Base-by-base conservation (phyloP, 352 stramenopile genomes). In the Pythium brachiatum region DNA sequence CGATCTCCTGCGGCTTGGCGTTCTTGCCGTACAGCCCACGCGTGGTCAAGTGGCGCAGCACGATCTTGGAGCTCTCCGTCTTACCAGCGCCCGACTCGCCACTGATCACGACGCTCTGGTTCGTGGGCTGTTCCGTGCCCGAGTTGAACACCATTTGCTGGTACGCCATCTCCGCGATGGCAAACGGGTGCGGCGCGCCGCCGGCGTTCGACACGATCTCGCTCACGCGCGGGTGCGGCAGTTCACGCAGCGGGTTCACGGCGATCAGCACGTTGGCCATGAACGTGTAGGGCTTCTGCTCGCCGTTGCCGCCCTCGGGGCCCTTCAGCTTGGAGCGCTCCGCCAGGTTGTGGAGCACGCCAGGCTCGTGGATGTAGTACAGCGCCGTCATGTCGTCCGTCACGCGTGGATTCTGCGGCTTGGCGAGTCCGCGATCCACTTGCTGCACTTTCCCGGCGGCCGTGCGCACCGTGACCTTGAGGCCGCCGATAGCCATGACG, bases 281-380 rank as follows among this genome's bases (percentile, higher is more conserved):
- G 73, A 97, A 97, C 44, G 90, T 97, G 75, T 97, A 97, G 27
- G 91, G 90, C 60, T 88, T 88, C 64, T 95, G 83, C 43, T 70
- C 74, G 18, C 62, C 70, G 36, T 61, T 66, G 18, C 60, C 70
- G 31, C 75, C 77, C 47, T 90, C 81, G n/a, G 75, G 76, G 41
- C 88, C 83, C 48, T 96, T 81, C 57, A 96, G 77, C 66, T 88
- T 88, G 68, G 95, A 94, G 39, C 95, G 86, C 53, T 92, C 79
- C 54, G 96, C 94, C 41, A 99, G 70, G 74, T 98, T 98, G 72
- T 98, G 96, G 43, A 98, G 69, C 64, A 99, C 95, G 23, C 92
- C 89, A 1, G 96, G 82, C 60, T 98, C 92, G 81, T 98, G 90
- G 65, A 98, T 95, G 72, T 98, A 91, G 60, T 94, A 92, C 7